These are phyloP conservation scores for Sclerotinia sclerotiorum DNA, from an alignment of 2,329 filamentous ascomycete species.

Conservation along the genomic window DNA sequence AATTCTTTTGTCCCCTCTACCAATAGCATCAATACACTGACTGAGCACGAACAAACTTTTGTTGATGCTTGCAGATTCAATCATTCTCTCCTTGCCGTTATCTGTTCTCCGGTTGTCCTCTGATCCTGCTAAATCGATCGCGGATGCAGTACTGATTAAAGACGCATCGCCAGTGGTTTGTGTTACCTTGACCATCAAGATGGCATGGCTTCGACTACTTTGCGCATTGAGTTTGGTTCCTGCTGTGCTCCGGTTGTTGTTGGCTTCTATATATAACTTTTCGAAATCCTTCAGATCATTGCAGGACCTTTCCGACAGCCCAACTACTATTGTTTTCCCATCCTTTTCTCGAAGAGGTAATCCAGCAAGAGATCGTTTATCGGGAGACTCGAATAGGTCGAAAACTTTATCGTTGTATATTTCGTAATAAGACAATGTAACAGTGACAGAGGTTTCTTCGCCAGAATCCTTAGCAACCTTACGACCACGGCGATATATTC, in stretches of 20 bases:
- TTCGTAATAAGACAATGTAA: slow-evolving; percentile 87
- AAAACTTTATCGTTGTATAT: slow-evolving; percentile 97
- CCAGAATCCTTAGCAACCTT: slow-evolving; percentile 80
- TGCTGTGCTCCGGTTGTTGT: slow-evolving; percentile 85
- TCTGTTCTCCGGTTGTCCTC: slow-evolving; percentile 95
- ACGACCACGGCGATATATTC: slow-evolving; percentile 79
- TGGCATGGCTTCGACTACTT: slow-evolving; percentile 85
- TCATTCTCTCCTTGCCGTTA: slow-evolving; percentile 85
- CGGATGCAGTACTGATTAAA: slow-evolving; percentile 80
- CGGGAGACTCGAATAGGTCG: slow-evolving; percentile 82
- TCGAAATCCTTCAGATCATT: slow-evolving; percentile 88
- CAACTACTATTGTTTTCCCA: slow-evolving; percentile 83
- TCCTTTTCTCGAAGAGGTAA: slow-evolving; percentile 82
- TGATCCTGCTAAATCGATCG: slow-evolving; percentile 92
- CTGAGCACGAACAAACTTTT: slow-evolving; percentile 93
- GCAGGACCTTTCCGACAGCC: slow-evolving; percentile 79
- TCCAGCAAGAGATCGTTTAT: slow-evolving; percentile 74
- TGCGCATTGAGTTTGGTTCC: slow-evolving; percentile 91
- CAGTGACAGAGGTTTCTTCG: slow-evolving; percentile 68
- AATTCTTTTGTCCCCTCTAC: slow-evolving; percentile 70
- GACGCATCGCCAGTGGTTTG: slow-evolving; percentile 69
- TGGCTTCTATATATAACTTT: slow-evolving; percentile 83
- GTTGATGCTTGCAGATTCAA: slow-evolving; percentile 97
- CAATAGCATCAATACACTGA: slow-evolving; percentile 94
- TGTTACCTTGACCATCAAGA: slow-evolving; percentile 84